Evolutionary conservation across 305 asterid species (phyloP), one percentile per base, ranked within the genome.

Genomic region (Stenogyne calaminthoides): DNA sequence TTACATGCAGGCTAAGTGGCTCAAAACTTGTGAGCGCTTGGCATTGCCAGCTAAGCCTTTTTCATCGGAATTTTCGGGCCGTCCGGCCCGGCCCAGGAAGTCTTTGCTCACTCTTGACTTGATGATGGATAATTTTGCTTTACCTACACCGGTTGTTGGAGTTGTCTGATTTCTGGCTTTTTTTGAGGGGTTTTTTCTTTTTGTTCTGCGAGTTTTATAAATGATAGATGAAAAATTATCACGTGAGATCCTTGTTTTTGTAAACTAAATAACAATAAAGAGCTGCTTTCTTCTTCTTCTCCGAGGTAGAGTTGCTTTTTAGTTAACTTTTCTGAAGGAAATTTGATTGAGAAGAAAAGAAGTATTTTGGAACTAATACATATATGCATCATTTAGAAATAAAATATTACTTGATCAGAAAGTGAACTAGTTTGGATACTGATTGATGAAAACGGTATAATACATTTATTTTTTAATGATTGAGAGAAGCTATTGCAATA

Each of bases 1-100:
- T 2, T 93, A 91, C 83, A 93, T 93, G 98, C 90, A 93, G 64
- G 96, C 97, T 6, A 93, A 93, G 82, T 93, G 98, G 98, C 81
- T 89, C 2, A 81, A 77, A 70, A 81, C 83, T 19, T 77, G 86
- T 10, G 79, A 87, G 74, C 71, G 94, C 10, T 36, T 62, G 29
- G 60, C 87, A 16, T 40, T 83, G 0, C 22, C 77, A 4, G 44
- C 84, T 3, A 54, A 61, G 10, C 72, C 87, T 2, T 64, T 70
- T 11, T 52, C 76, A 12, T 67, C 87, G 0, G 83, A 56, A 34
- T 62, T 76, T 39, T 81, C 85, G 22, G 82, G 78, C 44, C 85
- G 82, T 2, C 47, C 82, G 0, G 60, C 86, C 63, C 82, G 89
- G 75, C 90, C 96, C 15, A 80, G 80, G 57, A 81, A 78, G 0